These are phyloP conservation scores for Termitomyces sp. DNA, from an alignment of 768 basidiomycete genomes.

Conservation along the genomic window DNA sequence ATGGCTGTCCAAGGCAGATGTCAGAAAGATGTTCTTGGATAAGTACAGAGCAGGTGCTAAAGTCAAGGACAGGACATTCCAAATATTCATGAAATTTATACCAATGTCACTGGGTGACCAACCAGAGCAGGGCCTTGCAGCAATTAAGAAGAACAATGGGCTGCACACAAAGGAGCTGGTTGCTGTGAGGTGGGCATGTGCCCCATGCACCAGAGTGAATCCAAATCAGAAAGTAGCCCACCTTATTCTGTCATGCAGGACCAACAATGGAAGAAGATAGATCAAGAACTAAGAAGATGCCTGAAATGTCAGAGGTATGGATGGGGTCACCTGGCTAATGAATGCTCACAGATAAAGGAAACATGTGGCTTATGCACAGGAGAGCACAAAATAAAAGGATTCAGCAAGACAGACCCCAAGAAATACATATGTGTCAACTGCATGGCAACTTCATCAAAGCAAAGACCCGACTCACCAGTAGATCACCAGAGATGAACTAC, in stretches of 20 bases:
- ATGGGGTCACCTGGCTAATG: constrained; percentile 10
- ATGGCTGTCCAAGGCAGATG: too few species aligned
- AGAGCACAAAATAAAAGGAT: constrained; percentile 15
- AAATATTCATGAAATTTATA: neutral
- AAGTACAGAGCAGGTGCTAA: too few species aligned
- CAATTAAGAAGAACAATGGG: neutral
- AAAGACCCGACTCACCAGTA: too few species aligned
- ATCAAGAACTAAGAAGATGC: too few species aligned
- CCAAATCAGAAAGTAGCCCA: too few species aligned
- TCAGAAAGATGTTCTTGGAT: too few species aligned
- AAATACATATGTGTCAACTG: too few species aligned
- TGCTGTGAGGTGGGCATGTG: neutral
- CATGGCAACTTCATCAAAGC: too few species aligned
- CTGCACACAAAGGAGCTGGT: neutral
- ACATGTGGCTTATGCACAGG: constrained; percentile 12
- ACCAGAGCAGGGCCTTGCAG: neutral
- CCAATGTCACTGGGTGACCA: neutral
- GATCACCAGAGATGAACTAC: too few species aligned
- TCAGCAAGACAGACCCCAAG: constrained; percentile 6
- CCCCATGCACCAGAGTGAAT: neutral
- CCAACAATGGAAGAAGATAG: constrained; percentile 6
- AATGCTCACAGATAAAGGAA: constrained; percentile 11
- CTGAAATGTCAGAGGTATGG: neutral
- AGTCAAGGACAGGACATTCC: neutral
- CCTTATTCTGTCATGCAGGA: neutral